phyloP scores from a whole-genome alignment of 441 rosid species.

The Brassica hybrid region DNA sequence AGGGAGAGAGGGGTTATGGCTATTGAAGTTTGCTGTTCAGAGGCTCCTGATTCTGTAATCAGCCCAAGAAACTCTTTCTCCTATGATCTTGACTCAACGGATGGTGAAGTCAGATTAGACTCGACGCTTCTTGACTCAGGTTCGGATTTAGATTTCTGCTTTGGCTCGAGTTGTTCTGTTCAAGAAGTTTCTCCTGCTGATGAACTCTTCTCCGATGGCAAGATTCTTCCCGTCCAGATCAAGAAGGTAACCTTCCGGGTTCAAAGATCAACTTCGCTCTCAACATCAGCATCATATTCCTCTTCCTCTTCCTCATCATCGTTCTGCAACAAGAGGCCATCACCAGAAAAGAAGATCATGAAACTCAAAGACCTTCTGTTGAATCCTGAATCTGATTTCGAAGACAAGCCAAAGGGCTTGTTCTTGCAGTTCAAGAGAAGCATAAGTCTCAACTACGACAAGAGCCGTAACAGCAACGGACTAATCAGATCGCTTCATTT shows the following conservation, averaged over 20 bases:
- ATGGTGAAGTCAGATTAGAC: no score
- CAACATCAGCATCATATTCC: slow-evolving; percentile 22
- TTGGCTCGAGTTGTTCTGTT: no score
- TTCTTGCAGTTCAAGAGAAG: slow-evolving; percentile 88
- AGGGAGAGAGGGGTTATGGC: no score
- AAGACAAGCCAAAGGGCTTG: slow-evolving; percentile 49
- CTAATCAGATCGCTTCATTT: no score
- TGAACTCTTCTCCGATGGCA: slow-evolving; percentile 88
- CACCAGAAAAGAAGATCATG: slow-evolving; percentile 70
- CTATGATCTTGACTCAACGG: no score
- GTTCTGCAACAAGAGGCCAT: neutral
- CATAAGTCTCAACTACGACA: slow-evolving; percentile 53
- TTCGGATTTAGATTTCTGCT: no score
- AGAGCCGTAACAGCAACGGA: no score
- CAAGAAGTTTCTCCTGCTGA: slow-evolving; percentile 35
- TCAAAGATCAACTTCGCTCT: slow-evolving; percentile 34
- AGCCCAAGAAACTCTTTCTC: no score
- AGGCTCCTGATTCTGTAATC: no score
- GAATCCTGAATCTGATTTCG: slow-evolving; percentile 42
- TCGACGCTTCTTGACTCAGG: no score
- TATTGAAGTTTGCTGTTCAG: no score
- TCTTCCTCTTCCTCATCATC: slow-evolving; percentile 34
- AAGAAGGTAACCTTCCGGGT: slow-evolving; percentile 47
- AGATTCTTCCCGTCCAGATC: slow-evolving; percentile 72
- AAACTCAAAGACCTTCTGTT: slow-evolving; percentile 70